A percentile compares a stretch with the other conserved stretches of the same genome.
phyloP scores from a whole-genome alignment of 164 flowering plant genomes.

The Hamamelis virginiana region DNA sequence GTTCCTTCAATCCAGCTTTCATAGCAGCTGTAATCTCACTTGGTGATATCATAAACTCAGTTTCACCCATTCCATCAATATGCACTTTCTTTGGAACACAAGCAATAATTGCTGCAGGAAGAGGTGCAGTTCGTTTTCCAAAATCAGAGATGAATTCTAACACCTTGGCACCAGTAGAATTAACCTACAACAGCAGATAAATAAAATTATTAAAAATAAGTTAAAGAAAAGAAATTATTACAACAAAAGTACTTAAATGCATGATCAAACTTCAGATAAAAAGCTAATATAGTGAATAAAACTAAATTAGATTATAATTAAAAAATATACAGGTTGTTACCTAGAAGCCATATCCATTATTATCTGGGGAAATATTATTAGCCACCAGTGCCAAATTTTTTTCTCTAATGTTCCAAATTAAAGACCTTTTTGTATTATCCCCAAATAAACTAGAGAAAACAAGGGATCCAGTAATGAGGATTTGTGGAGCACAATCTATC shows the following conservation, averaged over 20 bases:
- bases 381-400: background rate
- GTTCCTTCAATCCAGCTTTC: conserved; percentile 68
- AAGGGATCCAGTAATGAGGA: background rate
- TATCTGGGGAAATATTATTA: background rate
- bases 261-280: background rate
- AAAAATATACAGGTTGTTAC: background rate
- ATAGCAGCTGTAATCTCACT: conserved; percentile 80
- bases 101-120: conserved; percentile 96
- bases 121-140: conserved; percentile 84
- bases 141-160: conserved; percentile 86
- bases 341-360: no score
- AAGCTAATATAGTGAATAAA: background rate
- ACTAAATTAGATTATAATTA: background rate
- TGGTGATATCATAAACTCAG: conserved; percentile 73
- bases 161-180: conserved; percentile 76
- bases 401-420: background rate
- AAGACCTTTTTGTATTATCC: background rate
- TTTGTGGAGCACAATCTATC: background rate
- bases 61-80: conserved; percentile 79
- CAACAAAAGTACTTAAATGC: background rate
- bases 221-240: background rate
- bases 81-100: conserved; percentile 93
- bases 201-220: background rate
- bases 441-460: background rate
- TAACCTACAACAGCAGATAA: conserved; percentile 53